Percentiles rank a stretch among this genome's conserved stretches.
phyloP scores from a whole-genome alignment of 306 rosid genomes.

The Acacia confusa region DNA sequence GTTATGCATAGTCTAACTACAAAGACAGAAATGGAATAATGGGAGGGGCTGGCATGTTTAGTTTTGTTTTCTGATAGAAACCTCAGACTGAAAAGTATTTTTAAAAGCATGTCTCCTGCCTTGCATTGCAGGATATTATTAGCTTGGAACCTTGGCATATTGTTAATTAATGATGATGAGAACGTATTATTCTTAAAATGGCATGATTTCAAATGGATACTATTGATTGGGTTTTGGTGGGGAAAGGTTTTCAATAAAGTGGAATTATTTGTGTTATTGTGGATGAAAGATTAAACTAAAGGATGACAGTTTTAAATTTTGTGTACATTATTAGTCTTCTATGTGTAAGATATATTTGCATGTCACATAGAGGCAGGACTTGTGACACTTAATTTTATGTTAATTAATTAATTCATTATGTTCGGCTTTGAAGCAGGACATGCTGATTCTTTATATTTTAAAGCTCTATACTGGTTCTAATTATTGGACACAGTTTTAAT shows the following conservation, averaged over 20 bases:
- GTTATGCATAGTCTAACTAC: constrained; percentile 21
- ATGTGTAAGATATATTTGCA: constrained; percentile 2
- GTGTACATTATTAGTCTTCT: not conserved
- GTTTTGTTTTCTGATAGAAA: not conserved
- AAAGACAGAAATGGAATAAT: constrained; percentile 27
- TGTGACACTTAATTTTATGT: constrained; percentile 1
- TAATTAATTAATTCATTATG: constrained; percentile 3
- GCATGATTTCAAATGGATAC: constrained; percentile 7
- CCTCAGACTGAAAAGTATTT: constrained; percentile 15
- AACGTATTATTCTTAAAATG: not conserved
- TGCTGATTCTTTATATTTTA: constrained; percentile 4
- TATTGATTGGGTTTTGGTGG: constrained; percentile 3
- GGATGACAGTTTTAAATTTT: constrained; percentile 2
- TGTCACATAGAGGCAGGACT: not conserved
- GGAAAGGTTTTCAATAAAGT: constrained; percentile 9
- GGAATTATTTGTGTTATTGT: not conserved
- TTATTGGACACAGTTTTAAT: not conserved
- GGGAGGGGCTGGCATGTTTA: constrained; percentile 1
- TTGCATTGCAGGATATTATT: constrained; percentile 12
- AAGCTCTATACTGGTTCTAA: not conserved
- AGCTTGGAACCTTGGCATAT: not conserved
- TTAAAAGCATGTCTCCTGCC: constrained; percentile 23
- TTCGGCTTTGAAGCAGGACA: not conserved
- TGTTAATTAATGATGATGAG: not conserved
- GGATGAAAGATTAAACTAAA: constrained; percentile 25